A percentile compares a stretch with the other conserved stretches of the same genome.
Conservation (phyloP, 345 rosid genomes). For the Sapria himalayana region DNA sequence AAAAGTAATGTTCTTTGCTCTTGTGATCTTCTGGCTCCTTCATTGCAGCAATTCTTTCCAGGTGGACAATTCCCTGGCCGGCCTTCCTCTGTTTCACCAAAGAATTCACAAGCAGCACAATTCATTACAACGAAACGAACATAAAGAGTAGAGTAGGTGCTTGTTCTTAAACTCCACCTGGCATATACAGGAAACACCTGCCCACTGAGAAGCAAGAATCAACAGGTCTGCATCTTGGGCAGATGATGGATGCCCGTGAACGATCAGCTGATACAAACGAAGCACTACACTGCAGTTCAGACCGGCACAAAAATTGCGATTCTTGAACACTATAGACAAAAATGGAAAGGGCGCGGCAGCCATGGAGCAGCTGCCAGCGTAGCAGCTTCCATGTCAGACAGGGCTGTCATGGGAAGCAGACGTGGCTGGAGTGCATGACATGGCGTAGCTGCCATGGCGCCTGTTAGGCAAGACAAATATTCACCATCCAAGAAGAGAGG, state of each 20-base stretch:
- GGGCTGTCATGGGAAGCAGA: too few relatives aligned
- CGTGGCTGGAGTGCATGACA: too few relatives aligned
- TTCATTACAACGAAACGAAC: not conserved
- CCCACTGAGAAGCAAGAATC: slow-evolving; percentile 62
- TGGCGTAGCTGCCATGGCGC: too few relatives aligned
- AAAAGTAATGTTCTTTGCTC: slow-evolving; percentile 53
- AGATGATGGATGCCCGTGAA: slow-evolving; percentile 22
- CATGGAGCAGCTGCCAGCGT: too few relatives aligned
- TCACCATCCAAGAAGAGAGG: too few relatives aligned
- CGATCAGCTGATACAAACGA: slow-evolving; percentile 37
- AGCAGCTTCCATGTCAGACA: too few relatives aligned
- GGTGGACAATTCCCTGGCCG: slow-evolving; percentile 42
- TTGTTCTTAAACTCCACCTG: slow-evolving; percentile 26
- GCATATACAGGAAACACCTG: slow-evolving; percentile 43
- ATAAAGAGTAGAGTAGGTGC: not conserved
- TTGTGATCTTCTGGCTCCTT: slow-evolving; percentile 53
- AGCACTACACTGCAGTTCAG: too few relatives aligned
- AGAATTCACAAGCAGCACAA: not conserved
- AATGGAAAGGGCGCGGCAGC: too few relatives aligned
- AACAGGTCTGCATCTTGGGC: slow-evolving; percentile 38
- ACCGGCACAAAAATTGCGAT: too few relatives aligned
- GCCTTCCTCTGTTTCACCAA: slow-evolving; percentile 30
- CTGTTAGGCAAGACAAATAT: too few relatives aligned
- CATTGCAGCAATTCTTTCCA: slow-evolving; percentile 45
- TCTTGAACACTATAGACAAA: too few relatives aligned